phyloP scores from a whole-genome alignment of 768 basidiomycete genomes.

The Clavulina sp. region DNA sequence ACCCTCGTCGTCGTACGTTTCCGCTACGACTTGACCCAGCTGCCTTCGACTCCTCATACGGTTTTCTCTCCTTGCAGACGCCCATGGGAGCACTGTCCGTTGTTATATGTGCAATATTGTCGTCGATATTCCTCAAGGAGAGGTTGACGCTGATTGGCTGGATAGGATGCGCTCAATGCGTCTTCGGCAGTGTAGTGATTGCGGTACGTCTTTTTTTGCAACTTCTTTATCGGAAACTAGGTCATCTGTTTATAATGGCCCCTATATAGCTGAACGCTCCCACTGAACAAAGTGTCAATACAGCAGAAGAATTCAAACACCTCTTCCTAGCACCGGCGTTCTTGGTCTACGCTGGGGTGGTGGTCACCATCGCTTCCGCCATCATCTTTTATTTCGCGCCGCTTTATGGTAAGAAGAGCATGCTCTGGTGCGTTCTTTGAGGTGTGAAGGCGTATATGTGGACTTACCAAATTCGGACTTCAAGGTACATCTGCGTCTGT shows the following conservation, averaged over 20 bases:
- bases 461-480: neutral
- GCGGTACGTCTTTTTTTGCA: neutral
- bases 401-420: constrained; percentile 69
- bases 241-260: constrained; percentile 73
- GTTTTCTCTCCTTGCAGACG: too few relatives aligned
- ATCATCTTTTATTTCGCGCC: constrained; percentile 74
- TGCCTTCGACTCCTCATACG: too few relatives aligned
- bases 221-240: constrained; percentile 15
- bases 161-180: constrained; percentile 87
- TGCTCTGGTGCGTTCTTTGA: constrained; percentile 92
- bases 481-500: neutral
- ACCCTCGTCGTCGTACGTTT: constrained; percentile 87
- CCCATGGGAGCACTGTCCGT: constrained; percentile 96
- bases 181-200: constrained; percentile 33
- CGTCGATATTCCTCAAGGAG: constrained; percentile 85
- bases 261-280: constrained; percentile 86
- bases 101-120: constrained; percentile 86
- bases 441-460: neutral
- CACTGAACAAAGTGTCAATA: constrained; percentile 45
- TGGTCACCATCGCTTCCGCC: constrained; percentile 40
- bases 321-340: constrained; percentile 77
- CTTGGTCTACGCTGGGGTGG: constrained; percentile 29
- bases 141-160: constrained; percentile 90
- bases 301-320: constrained; percentile 52
- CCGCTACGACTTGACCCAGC: too few relatives aligned